Base-by-base conservation (phyloP, 306 rosid species). In the Malus domestica region DNA sequence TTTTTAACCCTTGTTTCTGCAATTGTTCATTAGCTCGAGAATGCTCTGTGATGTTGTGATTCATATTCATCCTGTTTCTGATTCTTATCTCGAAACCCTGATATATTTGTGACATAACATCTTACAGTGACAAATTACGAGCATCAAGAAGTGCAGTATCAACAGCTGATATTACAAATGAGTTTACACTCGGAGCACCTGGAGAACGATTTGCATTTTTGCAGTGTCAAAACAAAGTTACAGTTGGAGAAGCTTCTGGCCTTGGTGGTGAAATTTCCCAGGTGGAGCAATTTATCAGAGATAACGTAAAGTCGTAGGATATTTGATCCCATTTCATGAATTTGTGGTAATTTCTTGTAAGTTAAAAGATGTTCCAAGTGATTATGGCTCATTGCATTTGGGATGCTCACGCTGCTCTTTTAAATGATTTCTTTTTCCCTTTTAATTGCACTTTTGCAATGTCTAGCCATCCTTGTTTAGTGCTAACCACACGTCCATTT, bases 121-220 rank as follows among this genome's bases (percentile, higher is more conserved):
- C 81, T 80, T 49, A 42, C 88, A 93, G 97, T 20, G 98, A 93
- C 78, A 93, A 93, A 80, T 83, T 90, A 63, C 86, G 97, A 59
- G 78, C 86, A 74, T 90, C 98, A 51, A 93, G 98, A 86, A 90
- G 88, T 80, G 95, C 89, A 67, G 73, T 93, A 81, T 90, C 93
- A 45, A 89, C 67, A 9, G 97, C 97, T 27, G 95, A 90, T 79
- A 80, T 93, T 74, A 74, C 90, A 33, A 85, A 86, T 64, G 98
- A 90, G 87, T 86, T 89, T 78, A 85, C 95, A 29, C 86, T 90
- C 38, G 97, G 97, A 61, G 76, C 88, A 68, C 82, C 87, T 2
- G 95, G 87, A 1, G 93, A 90, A 81, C 81, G 81, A 52, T 90
- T 93, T 83, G 83, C 93, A 6, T 93, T 93, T 81, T 69, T 81